A percentile compares a stretch with the other conserved stretches of the same genome.
phyloP scores from a whole-genome alignment of 192 early-diverging fungal species.

The Paraglomus brasilianum region DNA sequence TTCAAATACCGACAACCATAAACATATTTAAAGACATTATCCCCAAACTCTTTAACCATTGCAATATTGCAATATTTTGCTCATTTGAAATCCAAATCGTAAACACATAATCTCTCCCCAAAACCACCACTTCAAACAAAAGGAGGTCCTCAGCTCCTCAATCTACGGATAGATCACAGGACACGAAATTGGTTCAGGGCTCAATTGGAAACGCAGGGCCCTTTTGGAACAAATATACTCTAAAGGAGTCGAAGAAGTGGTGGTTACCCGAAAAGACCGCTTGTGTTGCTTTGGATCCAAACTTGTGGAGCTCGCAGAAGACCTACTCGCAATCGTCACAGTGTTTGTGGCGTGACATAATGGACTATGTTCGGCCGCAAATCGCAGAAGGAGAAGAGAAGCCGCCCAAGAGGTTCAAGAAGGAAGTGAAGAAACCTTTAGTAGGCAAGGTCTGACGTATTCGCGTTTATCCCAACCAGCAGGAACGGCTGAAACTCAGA shows the following conservation, averaged over 20 bases:
- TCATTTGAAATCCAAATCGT: too few relatives aligned
- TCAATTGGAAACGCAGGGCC: neutral
- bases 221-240: constrained; percentile 1
- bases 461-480: constrained; percentile 14
- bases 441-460: neutral
- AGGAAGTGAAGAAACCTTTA: constrained; percentile 12
- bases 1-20: too few relatives aligned
- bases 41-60: too few relatives aligned
- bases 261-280: neutral
- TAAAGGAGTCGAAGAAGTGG: neutral
- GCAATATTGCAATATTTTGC: too few relatives aligned
- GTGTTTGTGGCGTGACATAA: constrained; percentile 19
- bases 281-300: constrained; percentile 11
- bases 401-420: constrained; percentile 13
- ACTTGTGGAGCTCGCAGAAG: constrained; percentile 15
- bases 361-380: neutral
- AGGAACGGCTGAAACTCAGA: constrained; percentile 22
- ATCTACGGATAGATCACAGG: neutral
- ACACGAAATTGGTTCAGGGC: constrained; percentile 6
- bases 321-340: constrained; percentile 10
- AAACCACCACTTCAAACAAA: neutral
- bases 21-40: too few relatives aligned
- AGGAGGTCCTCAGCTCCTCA: neutral
- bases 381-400: constrained; percentile 11
- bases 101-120: neutral